Conservation (phyloP, 2,329 filamentous ascomycete genomes). For the Ophiostoma tasmaniense region DNA sequence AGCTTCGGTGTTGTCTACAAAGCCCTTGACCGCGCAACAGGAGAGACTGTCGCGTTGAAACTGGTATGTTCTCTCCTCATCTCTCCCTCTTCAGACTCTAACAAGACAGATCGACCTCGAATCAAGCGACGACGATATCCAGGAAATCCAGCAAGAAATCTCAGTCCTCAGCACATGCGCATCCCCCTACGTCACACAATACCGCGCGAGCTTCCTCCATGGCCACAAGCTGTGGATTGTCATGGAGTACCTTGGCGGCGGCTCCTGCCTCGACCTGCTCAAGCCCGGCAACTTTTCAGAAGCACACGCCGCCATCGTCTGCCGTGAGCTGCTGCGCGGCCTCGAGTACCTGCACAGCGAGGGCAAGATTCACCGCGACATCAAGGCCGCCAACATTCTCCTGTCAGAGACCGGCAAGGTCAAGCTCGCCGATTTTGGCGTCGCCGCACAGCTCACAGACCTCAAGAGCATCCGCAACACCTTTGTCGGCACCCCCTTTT, state of each 20-base stretch:
- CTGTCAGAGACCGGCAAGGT: conserved; percentile 85
- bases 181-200: conserved; percentile 89
- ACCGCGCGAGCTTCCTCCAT: conserved; percentile 91
- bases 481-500: conserved; percentile 94
- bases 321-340: conserved; percentile 79
- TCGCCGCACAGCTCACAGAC: conserved; percentile 91
- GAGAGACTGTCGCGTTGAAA: conserved; percentile 93
- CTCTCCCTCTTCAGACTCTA: neutral
- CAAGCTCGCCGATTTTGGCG: conserved; percentile 94
- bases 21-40: conserved; percentile 81
- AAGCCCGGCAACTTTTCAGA: conserved; percentile 87
- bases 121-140: conserved; percentile 95
- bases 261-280: conserved; percentile 87
- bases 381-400: conserved; percentile 94
- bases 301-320: conserved; percentile 86
- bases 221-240: conserved; percentile 98
- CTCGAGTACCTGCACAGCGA: conserved; percentile 90
- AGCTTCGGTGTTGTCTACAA: conserved; percentile 98
- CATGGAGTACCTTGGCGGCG: conserved; percentile 95
- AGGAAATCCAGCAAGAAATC: conserved; percentile 97
- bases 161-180: conserved; percentile 89
- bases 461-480: conserved; percentile 97
- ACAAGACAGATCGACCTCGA: conserved; percentile 85
- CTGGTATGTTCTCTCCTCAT: conserved; percentile 55
- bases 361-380: conserved; percentile 92